Evolutionary conservation across 331 rosid genomes (phyloP).

Genomic region (Saraca asoca): DNA sequence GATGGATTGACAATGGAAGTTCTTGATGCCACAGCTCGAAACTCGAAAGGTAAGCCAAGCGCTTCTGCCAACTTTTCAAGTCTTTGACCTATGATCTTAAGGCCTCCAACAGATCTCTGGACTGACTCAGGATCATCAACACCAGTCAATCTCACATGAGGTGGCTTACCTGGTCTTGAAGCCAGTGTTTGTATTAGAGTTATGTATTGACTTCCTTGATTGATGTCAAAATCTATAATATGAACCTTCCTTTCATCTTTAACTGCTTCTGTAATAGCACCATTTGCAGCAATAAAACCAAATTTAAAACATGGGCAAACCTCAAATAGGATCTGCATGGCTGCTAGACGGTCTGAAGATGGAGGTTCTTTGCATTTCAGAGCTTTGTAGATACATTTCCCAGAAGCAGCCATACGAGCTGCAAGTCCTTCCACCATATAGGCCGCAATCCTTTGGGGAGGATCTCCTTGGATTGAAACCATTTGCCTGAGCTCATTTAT

Average conservation of each 20-base stretch:
- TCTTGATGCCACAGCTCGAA: conserved; percentile 74
- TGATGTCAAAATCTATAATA: conserved; percentile 83
- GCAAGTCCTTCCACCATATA: conserved; percentile 99
- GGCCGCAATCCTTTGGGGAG: conserved; percentile 91
- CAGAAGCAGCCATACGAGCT: conserved; percentile 78
- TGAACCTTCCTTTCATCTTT: conserved; percentile 71
- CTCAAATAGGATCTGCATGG: conserved; percentile 95
- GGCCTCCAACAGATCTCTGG: conserved; percentile 87
- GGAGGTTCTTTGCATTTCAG: conserved; percentile 96
- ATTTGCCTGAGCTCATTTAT: conserved; percentile 67
- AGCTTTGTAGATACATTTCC: conserved; percentile 74
- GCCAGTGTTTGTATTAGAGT: conserved; percentile 76
- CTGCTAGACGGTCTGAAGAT: conserved; percentile 86
- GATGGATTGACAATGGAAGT: conserved; percentile 67
- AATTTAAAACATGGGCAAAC: conserved; percentile 96
- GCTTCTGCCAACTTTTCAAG: conserved; percentile 81
- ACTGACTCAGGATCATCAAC: conserved; percentile 93
- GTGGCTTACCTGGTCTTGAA: conserved; percentile 56
- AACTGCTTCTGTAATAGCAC: conserved; percentile 77
- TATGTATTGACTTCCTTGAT: conserved; percentile 91
- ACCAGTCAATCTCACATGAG: conserved; percentile 76
- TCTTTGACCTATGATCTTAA: conserved; percentile 77
- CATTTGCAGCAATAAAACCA: conserved; percentile 86
- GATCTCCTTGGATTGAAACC: conserved; percentile 93
- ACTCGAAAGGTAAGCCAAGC: conserved; percentile 68